A percentile compares a stretch with the other conserved stretches of the same genome.
phyloP scores from a whole-genome alignment of 2,329 filamentous ascomycete species.

The Dothiorella sarmentorum region DNA sequence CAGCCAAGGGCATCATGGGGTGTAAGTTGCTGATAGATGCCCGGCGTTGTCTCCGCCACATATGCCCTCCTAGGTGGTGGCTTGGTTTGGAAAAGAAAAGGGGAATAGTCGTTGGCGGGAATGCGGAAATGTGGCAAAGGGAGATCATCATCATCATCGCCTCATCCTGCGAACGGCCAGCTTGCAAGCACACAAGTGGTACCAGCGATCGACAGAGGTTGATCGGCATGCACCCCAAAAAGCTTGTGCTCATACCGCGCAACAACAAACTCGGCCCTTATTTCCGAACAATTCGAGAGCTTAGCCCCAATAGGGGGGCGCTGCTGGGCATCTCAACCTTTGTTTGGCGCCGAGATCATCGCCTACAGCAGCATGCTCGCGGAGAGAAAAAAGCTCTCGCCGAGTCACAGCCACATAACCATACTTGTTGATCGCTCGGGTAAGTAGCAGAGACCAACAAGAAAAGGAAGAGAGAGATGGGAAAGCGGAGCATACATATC shows the following conservation, averaged over 20 bases:
- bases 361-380: too few relatives aligned
- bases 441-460: too few relatives aligned
- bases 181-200: neutral
- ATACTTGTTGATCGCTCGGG: too few relatives aligned
- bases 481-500: too few relatives aligned
- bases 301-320: neutral
- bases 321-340: neutral
- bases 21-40: too few relatives aligned
- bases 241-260: neutral
- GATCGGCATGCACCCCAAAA: constrained; percentile 6
- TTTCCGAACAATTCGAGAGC: neutral
- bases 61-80: too few relatives aligned
- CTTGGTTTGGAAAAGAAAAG: neutral
- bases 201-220: too few relatives aligned
- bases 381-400: too few relatives aligned
- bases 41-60: neutral
- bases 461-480: too few relatives aligned
- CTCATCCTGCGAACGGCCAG: neutral
- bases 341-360: neutral
- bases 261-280: neutral
- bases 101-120: neutral
- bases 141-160: constrained; percentile 11
- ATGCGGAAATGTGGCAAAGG: neutral
- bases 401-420: too few relatives aligned
- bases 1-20: too few relatives aligned